phyloP scores from a whole-genome alignment of 2,329 filamentous ascomycete genomes.

The Acrodontium crateriforme region DNA sequence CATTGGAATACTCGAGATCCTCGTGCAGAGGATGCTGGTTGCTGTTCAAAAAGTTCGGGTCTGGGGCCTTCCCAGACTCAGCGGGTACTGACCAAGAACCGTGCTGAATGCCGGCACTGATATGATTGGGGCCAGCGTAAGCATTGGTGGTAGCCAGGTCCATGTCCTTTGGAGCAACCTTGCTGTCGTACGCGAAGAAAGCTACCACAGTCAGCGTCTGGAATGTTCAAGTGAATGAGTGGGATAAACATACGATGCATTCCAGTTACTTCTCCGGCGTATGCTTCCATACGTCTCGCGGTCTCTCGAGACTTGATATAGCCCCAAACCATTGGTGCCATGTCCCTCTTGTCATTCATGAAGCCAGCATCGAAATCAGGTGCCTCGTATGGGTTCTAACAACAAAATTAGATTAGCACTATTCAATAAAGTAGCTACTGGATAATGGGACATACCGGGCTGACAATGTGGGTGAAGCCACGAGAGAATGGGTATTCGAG shows the following conservation, averaged over 20 bases:
- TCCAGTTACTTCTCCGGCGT: conserved; percentile 55
- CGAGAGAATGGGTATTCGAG: conserved; percentile 64
- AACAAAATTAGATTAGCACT: no score
- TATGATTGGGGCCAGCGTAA: conserved; percentile 59
- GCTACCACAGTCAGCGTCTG: no score
- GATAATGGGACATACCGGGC: no score
- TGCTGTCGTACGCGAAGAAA: conserved; percentile 58
- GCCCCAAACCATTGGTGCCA: conserved; percentile 74
- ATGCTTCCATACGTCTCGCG: conserved; percentile 62
- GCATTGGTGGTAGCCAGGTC: conserved; percentile 61
- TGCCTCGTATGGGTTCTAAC: conserved; percentile 58
- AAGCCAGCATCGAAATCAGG: conserved; percentile 60
- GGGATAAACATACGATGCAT: conserved; percentile 34
- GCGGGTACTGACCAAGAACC: conserved; percentile 37
- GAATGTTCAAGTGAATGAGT: background rate
- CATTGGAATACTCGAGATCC: conserved; percentile 50
- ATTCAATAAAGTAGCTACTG: no score
- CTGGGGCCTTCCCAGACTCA: conserved; percentile 38
- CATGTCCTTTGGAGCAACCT: conserved; percentile 57
- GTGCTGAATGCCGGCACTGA: conserved; percentile 58
- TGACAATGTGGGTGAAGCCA: conserved; percentile 56
- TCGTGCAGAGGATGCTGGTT: conserved; percentile 47
- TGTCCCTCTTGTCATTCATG: conserved; percentile 75
- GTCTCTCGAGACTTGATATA: conserved; percentile 76
- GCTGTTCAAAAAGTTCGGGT: conserved; percentile 44